These are phyloP conservation scores for Arthrobotrys sphaeroides DNA, from an alignment of 2,329 filamentous ascomycete species.

Conservation along the genomic window DNA sequence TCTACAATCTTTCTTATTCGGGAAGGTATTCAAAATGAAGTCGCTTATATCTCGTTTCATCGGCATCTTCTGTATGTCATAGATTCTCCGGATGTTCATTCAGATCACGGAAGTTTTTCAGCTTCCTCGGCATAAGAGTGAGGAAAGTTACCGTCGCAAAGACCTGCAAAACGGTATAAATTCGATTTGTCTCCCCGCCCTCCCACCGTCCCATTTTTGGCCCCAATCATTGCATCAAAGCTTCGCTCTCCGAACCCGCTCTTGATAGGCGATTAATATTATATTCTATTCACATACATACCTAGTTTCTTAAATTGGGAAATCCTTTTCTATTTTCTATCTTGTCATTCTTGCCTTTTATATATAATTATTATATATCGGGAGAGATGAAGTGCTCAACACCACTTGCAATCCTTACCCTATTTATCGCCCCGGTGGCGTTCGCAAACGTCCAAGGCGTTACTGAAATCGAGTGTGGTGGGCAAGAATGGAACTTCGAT, in stretches of 20 bases:
- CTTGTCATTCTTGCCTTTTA: not conserved
- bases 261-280: conserved; percentile 3
- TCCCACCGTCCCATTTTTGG: not conserved
- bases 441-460: conserved; percentile 48
- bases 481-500: conserved; percentile 35
- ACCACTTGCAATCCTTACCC: conserved; percentile 18
- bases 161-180: not conserved
- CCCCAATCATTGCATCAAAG: not conserved
- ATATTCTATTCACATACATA: too few relatives aligned
- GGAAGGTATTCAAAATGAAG: conserved; percentile 22
- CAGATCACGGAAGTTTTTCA: not conserved
- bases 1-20: conserved; percentile 5
- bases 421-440: conserved; percentile 24
- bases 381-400: conserved; percentile 20
- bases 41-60: conserved; percentile 36
- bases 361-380: not conserved
- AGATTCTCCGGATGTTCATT: not conserved
- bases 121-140: not conserved
- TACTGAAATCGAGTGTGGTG: conserved; percentile 48
- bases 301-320: too few relatives aligned
- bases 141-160: conserved; percentile 4
- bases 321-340: not conserved
- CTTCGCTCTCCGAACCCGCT: not conserved
- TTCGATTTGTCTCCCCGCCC: not conserved
- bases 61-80: conserved; percentile 6